Evolutionary conservation across 495 filamentous ascomycete species (phyloP).

Genomic region (Trichoderma asperelloides): DNA sequence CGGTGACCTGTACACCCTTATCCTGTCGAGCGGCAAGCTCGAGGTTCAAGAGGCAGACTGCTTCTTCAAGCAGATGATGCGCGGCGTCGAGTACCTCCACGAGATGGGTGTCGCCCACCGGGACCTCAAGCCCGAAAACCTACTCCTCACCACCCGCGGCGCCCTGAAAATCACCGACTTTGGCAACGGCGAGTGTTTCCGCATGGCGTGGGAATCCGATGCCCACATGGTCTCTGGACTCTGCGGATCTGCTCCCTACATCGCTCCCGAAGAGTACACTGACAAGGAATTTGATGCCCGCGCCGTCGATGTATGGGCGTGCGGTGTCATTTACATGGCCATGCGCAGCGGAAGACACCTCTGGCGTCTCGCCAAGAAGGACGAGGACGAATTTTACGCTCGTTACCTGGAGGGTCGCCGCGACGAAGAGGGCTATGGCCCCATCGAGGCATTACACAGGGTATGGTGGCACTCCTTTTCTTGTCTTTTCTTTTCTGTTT

Average conservation of each 20-base stretch:
- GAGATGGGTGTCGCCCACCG: constrained; percentile 99
- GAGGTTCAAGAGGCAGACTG: constrained; percentile 94
- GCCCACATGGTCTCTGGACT: constrained; percentile 96
- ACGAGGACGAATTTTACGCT: constrained; percentile 94
- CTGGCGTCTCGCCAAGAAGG: constrained; percentile 91
- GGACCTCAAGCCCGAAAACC: constrained; percentile 94
- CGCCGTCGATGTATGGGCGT: constrained; percentile 96
- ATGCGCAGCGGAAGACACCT: constrained; percentile 95
- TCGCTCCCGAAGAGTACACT: constrained; percentile 92
- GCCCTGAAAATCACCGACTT: constrained; percentile 99
- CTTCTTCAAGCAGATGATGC: constrained; percentile 99
- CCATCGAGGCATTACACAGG: constrained; percentile 90
- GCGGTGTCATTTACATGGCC: constrained; percentile 98
- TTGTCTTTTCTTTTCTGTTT: background rate
- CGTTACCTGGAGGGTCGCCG: constrained; percentile 86
- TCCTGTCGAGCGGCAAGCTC: constrained; percentile 85
- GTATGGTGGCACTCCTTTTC: constrained; percentile 48
- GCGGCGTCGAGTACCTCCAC: constrained; percentile 98
- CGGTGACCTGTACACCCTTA: constrained; percentile 90
- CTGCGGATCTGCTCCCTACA: constrained; percentile 94
- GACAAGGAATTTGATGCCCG: constrained; percentile 94
- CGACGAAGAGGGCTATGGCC: constrained; percentile 89
- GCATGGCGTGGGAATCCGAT: constrained; percentile 98
- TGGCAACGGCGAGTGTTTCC: constrained; percentile 98
- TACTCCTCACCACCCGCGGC: constrained; percentile 86